These are phyloP conservation scores for Pyrenochaeta sp. DNA, from an alignment of 2,329 filamentous ascomycete species.

Conservation along the genomic window DNA sequence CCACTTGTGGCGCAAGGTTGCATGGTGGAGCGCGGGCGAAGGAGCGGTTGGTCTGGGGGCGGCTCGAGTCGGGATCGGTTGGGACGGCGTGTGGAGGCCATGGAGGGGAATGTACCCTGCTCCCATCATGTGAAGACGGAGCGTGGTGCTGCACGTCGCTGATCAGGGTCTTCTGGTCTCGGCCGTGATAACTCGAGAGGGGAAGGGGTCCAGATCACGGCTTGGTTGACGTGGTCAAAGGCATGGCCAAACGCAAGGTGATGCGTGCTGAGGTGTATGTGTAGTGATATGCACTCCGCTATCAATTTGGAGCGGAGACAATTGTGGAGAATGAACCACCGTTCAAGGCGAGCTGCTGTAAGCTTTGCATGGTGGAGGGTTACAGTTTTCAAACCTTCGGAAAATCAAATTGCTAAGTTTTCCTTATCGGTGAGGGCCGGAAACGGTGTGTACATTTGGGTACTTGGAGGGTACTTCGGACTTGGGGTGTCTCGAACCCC, in stretches of 20 bases:
- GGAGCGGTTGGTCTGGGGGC: slow-evolving; percentile 6
- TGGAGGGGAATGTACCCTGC: slow-evolving; percentile 15
- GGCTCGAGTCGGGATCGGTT: slow-evolving; percentile 13
- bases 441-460: too few species aligned
- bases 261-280: slow-evolving; percentile 8
- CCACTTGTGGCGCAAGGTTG: slow-evolving; percentile 13
- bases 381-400: slow-evolving; percentile 9
- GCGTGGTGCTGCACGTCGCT: slow-evolving; percentile 10
- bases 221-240: slow-evolving; percentile 8
- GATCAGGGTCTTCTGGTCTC: slow-evolving; percentile 24
- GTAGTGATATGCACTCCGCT: slow-evolving; percentile 15
- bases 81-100: slow-evolving; percentile 14
- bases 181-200: slow-evolving; percentile 12
- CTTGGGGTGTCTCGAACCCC: too few species aligned
- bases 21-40: not conserved
- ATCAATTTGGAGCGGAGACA: slow-evolving; percentile 7
- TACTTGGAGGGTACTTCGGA: too few species aligned
- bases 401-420: slow-evolving; percentile 13
- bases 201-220: slow-evolving; percentile 20
- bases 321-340: slow-evolving; percentile 6
- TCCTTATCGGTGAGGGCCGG: slow-evolving; percentile 5
- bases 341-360: too few species aligned
- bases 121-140: slow-evolving; percentile 21
- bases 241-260: slow-evolving; percentile 1
- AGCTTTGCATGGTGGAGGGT: slow-evolving; percentile 15